phyloP scores from a whole-genome alignment of 2,329 filamentous ascomycete species.

The Raffaelea arxii region DNA sequence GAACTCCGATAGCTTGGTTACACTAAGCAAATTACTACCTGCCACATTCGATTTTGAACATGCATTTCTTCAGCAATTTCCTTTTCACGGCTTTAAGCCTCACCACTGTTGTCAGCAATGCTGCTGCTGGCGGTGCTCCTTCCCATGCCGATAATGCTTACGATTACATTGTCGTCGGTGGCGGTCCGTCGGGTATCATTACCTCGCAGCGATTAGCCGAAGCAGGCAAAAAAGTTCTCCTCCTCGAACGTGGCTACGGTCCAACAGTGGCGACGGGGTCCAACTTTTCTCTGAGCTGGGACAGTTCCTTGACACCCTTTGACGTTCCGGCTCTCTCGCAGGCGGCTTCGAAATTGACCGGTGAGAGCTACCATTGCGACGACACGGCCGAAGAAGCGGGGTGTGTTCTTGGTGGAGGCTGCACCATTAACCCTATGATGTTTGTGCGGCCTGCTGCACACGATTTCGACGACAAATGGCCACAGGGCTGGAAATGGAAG shows the following conservation, averaged over 20 bases:
- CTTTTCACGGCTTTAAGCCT: too few relatives aligned
- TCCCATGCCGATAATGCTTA: too few relatives aligned
- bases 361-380: slow-evolving; percentile 49
- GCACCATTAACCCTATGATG: slow-evolving; percentile 45
- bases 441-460: slow-evolving; percentile 42
- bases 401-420: slow-evolving; percentile 59
- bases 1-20: too few relatives aligned
- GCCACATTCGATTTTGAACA: too few relatives aligned
- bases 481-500: slow-evolving; percentile 57
- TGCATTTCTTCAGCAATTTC: too few relatives aligned
- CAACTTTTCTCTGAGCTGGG: slow-evolving; percentile 35
- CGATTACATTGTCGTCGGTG: slow-evolving; percentile 56
- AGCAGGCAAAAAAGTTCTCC: slow-evolving; percentile 53
- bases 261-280: slow-evolving; percentile 19
- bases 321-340: too few relatives aligned
- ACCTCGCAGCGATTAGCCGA: slow-evolving; percentile 55
- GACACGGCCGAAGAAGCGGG: slow-evolving; percentile 52
- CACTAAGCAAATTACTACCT: too few relatives aligned
- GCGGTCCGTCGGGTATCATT: slow-evolving; percentile 50
- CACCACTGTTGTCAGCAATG: too few relatives aligned
- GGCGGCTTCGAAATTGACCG: too few relatives aligned
- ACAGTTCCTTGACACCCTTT: too few relatives aligned
- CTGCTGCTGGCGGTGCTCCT: too few relatives aligned
- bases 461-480: slow-evolving; percentile 67
- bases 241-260: slow-evolving; percentile 51